phyloP scores from a whole-genome alignment of 2,329 filamentous ascomycete genomes.

The Blastomyces parvus region DNA sequence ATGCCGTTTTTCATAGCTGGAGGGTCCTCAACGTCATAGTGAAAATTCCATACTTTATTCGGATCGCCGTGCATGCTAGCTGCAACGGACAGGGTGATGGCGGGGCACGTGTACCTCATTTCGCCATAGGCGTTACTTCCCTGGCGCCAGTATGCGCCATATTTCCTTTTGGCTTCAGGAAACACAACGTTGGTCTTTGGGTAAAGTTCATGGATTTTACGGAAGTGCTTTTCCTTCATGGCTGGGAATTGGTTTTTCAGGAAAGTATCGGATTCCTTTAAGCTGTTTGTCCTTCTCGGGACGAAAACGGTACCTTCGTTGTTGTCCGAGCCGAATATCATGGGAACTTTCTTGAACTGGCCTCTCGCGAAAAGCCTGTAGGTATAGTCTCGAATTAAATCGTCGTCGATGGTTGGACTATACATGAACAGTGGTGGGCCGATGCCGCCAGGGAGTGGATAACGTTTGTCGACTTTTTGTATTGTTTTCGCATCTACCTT shows the following conservation, averaged over 20 bases:
- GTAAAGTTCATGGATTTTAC: conserved; percentile 47
- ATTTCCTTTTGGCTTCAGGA: conserved; percentile 24
- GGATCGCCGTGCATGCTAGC: conserved; percentile 25
- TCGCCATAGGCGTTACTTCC: conserved; percentile 53
- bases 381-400: conserved; percentile 44
- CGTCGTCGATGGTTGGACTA: conserved; percentile 42
- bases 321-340: conserved; percentile 50
- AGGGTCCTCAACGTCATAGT: conserved; percentile 57
- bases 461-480: conserved; percentile 39
- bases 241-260: conserved; percentile 50
- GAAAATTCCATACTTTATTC: conserved; percentile 54
- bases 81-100: conserved; percentile 44
- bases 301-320: conserved; percentile 59
- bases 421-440: conserved; percentile 43
- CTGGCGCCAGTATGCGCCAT: conserved; percentile 50
- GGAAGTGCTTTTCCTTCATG: conserved; percentile 44
- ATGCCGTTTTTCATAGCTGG: conserved; percentile 43
- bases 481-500: conserved; percentile 35
- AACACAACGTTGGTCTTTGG: conserved; percentile 43
- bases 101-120: conserved; percentile 56
- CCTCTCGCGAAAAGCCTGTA: conserved; percentile 41
- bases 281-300: conserved; percentile 40
- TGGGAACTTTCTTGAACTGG: conserved; percentile 44
- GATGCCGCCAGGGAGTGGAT: conserved; percentile 38
- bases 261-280: conserved; percentile 45